phyloP scores from a whole-genome alignment of 2,329 filamentous ascomycete genomes.

The Lanzia echinophila region DNA sequence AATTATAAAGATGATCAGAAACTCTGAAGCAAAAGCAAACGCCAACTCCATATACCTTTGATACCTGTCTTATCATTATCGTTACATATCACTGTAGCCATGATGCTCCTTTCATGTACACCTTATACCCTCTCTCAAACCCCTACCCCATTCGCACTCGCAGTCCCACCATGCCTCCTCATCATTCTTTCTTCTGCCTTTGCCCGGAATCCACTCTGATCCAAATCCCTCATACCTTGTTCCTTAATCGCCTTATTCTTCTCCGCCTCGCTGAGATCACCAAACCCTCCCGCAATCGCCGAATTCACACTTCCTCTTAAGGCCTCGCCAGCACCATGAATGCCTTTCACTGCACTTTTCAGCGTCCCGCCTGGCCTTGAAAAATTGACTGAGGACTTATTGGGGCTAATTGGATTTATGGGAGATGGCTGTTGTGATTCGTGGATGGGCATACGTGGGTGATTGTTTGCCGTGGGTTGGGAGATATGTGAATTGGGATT shows the following conservation, averaged over 20 bases:
- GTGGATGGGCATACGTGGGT: background rate
- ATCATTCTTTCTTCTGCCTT: slow-evolving; percentile 49
- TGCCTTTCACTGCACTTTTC: background rate
- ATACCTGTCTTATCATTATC: background rate
- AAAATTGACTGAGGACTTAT: background rate
- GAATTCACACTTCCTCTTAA: slow-evolving; percentile 4
- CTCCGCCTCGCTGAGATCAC: slow-evolving; percentile 1
- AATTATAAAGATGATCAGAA: no score
- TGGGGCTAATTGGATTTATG: no score
- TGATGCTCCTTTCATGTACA: background rate
- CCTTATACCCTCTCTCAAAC: background rate
- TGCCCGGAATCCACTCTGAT: slow-evolving; percentile 76
- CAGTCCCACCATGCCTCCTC: background rate
- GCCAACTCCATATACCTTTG: background rate
- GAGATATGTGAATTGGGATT: background rate
- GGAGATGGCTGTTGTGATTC: background rate
- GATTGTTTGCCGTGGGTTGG: background rate
- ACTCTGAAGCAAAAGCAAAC: background rate
- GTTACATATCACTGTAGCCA: background rate
- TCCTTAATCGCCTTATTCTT: slow-evolving; percentile 1
- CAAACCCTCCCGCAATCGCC: slow-evolving; percentile 2
- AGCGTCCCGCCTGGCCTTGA: slow-evolving; percentile 2
- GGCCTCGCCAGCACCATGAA: slow-evolving; percentile 8
- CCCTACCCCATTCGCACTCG: background rate
- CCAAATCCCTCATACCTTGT: slow-evolving; percentile 5